These are phyloP conservation scores for Draba incana DNA, from an alignment of 345 rosid genomes.

Conservation along the genomic window DNA sequence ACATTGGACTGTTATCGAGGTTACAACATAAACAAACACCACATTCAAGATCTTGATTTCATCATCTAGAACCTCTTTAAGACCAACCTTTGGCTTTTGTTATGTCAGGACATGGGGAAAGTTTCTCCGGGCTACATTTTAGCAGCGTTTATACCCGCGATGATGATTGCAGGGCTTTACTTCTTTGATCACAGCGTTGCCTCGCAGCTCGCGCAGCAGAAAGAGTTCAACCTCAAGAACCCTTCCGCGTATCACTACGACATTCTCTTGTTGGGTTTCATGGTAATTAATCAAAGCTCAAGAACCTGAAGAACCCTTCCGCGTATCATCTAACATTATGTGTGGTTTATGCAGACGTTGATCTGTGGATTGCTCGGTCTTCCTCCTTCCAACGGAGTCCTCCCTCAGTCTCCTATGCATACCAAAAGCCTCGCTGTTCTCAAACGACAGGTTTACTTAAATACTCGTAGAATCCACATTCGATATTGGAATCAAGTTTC, in stretches of 20 bases:
- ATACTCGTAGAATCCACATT: neutral
- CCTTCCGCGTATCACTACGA: constrained; percentile 85
- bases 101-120: constrained; percentile 69
- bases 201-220: constrained; percentile 82
- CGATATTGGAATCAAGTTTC: neutral
- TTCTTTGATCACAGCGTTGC: constrained; percentile 89
- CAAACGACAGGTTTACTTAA: constrained; percentile 47
- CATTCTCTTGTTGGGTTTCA: constrained; percentile 64
- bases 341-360: constrained; percentile 55
- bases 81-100: neutral
- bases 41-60: neutral
- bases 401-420: constrained; percentile 98
- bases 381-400: constrained; percentile 88
- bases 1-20: constrained; percentile 86
- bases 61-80: neutral
- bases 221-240: constrained; percentile 82
- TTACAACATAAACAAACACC: constrained; percentile 17
- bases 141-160: constrained; percentile 72
- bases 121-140: constrained; percentile 66
- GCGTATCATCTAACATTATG: neutral
- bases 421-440: constrained; percentile 85
- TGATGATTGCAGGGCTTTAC: constrained; percentile 83
- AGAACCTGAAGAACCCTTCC: too few relatives aligned
- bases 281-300: constrained; percentile 48
- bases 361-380: constrained; percentile 82